Base-by-base conservation (phyloP, 2,329 filamentous ascomycete genomes). In the Xylariaceae sp. region DNA sequence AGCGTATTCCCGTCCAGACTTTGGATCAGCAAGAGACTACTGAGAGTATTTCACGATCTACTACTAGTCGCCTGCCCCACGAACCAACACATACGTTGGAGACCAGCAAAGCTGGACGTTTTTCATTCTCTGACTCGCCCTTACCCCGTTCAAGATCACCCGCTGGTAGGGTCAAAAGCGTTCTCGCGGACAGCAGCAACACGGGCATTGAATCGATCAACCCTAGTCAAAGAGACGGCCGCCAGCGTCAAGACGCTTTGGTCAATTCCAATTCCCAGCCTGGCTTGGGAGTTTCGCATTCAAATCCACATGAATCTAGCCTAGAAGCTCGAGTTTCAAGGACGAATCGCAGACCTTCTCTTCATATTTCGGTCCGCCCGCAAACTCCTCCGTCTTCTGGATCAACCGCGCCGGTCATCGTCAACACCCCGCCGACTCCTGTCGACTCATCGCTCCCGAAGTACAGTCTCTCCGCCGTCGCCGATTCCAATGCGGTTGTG, bases 161-260 rank as follows among this genome's bases (percentile, higher is more conserved):
- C 8, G 83, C 80, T 50, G 81, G 84, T 65, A 88, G 85, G 65
- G 75, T 92, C 58, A 87, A 81, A 68, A 84, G 86, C 66, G 87
- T 86, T 9, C 89, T 94, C 65, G 80, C 74, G 55, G 74, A 77
- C 44, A 84, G 80, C 65, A 83, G 77, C 66, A 72, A 65, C 58
- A 65, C 70, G 31, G 76, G 72, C 55, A 67, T 73, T 30, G 75
- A 72, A 58, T 72, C 73, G 55, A 79, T 75, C 60, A 74, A 74
- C 34, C 71, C 65, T 35, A 71, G 69, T 34, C 71, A 72, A 53
- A 60, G 63, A 50, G 51, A 56, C 49, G 51, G 53, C 39, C 44
- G 43, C 45, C 44, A 56, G 40, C 57, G 57, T 32, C 56, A 60
- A 52, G 60, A 63, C 37, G 51, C 63, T 54, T 60, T 58, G 51